Conservation (phyloP, 495 filamentous ascomycete species). For the Xylaria curta region DNA sequence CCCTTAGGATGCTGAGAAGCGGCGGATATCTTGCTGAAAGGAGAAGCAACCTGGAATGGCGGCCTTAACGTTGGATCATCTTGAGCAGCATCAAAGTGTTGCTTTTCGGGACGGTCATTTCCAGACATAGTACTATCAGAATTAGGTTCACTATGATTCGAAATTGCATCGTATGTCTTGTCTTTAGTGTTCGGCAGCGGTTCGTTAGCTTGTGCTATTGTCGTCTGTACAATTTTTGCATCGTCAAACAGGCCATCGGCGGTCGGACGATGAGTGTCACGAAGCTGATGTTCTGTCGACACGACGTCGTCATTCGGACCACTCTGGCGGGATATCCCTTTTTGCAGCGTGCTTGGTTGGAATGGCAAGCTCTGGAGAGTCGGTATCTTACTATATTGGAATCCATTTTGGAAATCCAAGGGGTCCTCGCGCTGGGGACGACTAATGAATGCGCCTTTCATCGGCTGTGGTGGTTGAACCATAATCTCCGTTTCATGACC, state of each 20-base stretch:
- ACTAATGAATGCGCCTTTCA: slow-evolving; percentile 7
- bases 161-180: background rate
- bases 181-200: background rate
- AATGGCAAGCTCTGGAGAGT: background rate
- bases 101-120: background rate
- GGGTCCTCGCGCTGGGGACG: slow-evolving; percentile 9
- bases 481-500: background rate
- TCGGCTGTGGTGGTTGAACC: background rate
- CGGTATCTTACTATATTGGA: slow-evolving; percentile 24
- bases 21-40: background rate
- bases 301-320: background rate
- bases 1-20: background rate
- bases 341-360: background rate
- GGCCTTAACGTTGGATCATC: background rate
- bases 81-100: background rate
- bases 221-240: background rate
- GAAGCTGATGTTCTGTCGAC: background rate
- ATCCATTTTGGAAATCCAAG: slow-evolving; percentile 14
- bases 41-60: background rate
- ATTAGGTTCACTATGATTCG: background rate
- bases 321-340: background rate
- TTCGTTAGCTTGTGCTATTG: background rate
- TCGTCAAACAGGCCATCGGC: background rate
- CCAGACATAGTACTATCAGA: background rate
- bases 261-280: background rate